Percentiles rank a stretch among this genome's conserved stretches.
Conservation (phyloP, 108 stramenopile genomes). For the Nitzschia palea region DNA sequence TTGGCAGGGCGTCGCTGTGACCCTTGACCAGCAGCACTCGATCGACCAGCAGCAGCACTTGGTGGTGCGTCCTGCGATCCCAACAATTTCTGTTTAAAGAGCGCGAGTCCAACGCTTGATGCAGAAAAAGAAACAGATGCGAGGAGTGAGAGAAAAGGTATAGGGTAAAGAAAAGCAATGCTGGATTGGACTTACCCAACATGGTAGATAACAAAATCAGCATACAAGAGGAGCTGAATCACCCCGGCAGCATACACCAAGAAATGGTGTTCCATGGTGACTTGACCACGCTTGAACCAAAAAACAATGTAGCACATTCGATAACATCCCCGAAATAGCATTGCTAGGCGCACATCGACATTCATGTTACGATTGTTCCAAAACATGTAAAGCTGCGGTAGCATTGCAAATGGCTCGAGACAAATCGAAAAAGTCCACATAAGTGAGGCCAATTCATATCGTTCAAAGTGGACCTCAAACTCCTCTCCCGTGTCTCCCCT, state of each 20-base stretch:
- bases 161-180: not conserved
- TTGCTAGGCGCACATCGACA: conserved; percentile 87
- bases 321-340: conserved; percentile 85
- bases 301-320: conserved; percentile 87
- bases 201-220: conserved; percentile 9
- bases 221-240: not conserved
- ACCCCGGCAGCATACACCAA: not conserved
- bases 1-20: no score
- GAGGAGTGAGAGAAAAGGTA: not conserved
- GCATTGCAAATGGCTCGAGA: conserved; percentile 86
- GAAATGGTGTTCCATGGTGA: no score
- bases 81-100: no score
- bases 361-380: conserved; percentile 83
- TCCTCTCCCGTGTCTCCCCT: conserved; percentile 4
- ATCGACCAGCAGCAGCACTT: no score
- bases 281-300: conserved; percentile 88
- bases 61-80: no score
- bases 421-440: conserved; percentile 89
- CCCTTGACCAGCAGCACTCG: no score
- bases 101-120: no score
- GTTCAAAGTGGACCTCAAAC: conserved; percentile 19
- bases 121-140: not conserved
- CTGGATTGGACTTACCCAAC: not conserved
- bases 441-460: conserved; percentile 46
- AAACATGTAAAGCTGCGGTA: conserved; percentile 92